Evolutionary conservation across 192 early-diverging fungal genomes (phyloP).

Genomic region (Spizellomyces punctatus): DNA sequence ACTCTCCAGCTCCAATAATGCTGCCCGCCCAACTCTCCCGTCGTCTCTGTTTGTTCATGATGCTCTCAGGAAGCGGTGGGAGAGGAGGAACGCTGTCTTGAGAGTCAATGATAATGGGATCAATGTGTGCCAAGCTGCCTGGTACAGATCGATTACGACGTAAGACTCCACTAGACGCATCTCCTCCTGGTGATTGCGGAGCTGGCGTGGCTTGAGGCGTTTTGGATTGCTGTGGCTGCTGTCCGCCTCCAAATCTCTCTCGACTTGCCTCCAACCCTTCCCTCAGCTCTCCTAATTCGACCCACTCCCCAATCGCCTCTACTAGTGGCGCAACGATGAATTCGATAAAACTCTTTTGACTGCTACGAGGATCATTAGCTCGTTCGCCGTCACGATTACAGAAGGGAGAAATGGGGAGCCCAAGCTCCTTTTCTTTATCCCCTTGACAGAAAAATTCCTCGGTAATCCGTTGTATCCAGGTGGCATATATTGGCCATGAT

Average conservation of each 20-base stretch:
- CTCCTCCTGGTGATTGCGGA: background rate
- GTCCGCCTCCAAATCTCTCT: constrained; percentile 23
- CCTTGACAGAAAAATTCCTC: constrained; percentile 59
- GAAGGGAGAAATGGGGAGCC: constrained; percentile 61
- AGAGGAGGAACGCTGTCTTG: constrained; percentile 13
- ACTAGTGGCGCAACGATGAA: constrained; percentile 57
- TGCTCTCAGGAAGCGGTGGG: background rate
- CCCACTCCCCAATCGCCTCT: constrained; percentile 50
- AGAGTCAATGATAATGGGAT: background rate
- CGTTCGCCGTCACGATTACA: constrained; percentile 52
- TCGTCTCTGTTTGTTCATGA: constrained; percentile 2
- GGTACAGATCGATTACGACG: constrained; percentile 19
- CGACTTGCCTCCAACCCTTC: constrained; percentile 38
- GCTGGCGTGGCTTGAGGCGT: background rate
- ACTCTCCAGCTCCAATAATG: constrained; percentile 20
- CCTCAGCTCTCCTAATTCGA: constrained; percentile 37
- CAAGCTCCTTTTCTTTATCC: constrained; percentile 52
- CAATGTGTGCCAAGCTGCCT: background rate
- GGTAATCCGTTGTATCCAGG: constrained; percentile 58
- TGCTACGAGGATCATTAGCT: constrained; percentile 35
- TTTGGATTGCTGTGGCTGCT: background rate
- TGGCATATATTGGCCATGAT: constrained; percentile 44
- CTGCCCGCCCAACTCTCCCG: constrained; percentile 33
- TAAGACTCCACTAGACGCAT: background rate
- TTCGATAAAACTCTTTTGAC: constrained; percentile 56